A percentile compares a stretch with the other conserved stretches of the same genome.
phyloP scores from a whole-genome alignment of 345 rosid genomes.

The Combretum micranthum region DNA sequence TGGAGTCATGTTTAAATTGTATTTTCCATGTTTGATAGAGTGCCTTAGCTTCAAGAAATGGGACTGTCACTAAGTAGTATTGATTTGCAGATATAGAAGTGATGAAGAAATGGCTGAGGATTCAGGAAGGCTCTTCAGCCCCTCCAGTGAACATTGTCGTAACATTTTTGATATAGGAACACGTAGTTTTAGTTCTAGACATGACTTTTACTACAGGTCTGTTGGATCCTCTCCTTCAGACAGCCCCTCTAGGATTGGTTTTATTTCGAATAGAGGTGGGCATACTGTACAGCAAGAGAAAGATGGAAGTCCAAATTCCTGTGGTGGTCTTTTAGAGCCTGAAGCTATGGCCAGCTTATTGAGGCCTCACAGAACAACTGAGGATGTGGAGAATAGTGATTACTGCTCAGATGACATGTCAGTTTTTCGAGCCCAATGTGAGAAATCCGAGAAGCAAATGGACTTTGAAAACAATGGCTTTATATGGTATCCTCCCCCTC shows the following conservation, averaged over 20 bases:
- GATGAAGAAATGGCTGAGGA: slow-evolving; percentile 68
- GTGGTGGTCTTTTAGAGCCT: slow-evolving; percentile 40
- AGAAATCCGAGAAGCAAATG: slow-evolving; percentile 40
- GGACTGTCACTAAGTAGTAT: too few species aligned
- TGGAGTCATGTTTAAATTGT: too few species aligned
- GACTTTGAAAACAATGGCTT: slow-evolving; percentile 81
- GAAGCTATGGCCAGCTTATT: slow-evolving; percentile 45
- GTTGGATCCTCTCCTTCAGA: slow-evolving; percentile 75
- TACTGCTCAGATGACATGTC: slow-evolving; percentile 36
- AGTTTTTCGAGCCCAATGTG: slow-evolving; percentile 25
- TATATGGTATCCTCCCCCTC: slow-evolving; percentile 92
- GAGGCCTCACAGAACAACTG: slow-evolving; percentile 37
- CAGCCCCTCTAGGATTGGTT: slow-evolving; percentile 86
- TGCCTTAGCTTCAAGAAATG: too few species aligned
- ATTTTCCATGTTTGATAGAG: too few species aligned
- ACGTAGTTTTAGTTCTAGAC: slow-evolving; percentile 74
- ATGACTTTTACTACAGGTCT: slow-evolving; percentile 62
- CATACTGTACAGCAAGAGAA: slow-evolving; percentile 61
- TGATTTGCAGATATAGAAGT: slow-evolving; percentile 41
- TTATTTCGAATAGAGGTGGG: slow-evolving; percentile 68
- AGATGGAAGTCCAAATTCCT: slow-evolving; percentile 53
- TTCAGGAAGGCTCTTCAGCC: slow-evolving; percentile 52
- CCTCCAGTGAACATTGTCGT: slow-evolving; percentile 56
- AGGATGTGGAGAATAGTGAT: slow-evolving; percentile 43
- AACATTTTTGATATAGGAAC: slow-evolving; percentile 69